These are phyloP conservation scores for Zymoseptoria pseudotritici DNA, from an alignment of 2,329 filamentous ascomycete genomes.

Conservation along the genomic window DNA sequence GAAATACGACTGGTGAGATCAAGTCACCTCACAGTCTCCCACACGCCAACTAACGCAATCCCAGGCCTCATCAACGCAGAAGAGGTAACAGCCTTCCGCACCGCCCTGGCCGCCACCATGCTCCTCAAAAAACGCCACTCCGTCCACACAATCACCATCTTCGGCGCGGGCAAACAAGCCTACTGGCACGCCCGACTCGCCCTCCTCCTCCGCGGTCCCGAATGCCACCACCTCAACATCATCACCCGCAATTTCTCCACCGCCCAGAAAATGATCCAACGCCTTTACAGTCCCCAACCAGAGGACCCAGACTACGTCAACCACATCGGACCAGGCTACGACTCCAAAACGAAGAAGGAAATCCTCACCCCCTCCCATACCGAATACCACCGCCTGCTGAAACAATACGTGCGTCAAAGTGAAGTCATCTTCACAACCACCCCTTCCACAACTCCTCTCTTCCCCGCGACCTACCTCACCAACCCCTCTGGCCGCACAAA, in stretches of 20 bases:
- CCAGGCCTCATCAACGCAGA: slow-evolving; percentile 57
- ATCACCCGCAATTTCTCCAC: slow-evolving; percentile 66
- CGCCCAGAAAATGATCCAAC: slow-evolving; percentile 45
- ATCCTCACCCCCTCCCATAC: slow-evolving; percentile 63
- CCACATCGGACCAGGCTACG: slow-evolving; percentile 31
- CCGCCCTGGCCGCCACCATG: slow-evolving; percentile 56
- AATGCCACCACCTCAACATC: slow-evolving; percentile 73
- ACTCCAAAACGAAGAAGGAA: slow-evolving; percentile 52
- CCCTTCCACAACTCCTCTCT: slow-evolving; percentile 65
- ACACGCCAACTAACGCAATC: not conserved
- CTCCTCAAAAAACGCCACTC: slow-evolving; percentile 56
- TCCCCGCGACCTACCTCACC: slow-evolving; percentile 66
- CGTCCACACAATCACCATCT: slow-evolving; percentile 72
- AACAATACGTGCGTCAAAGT: slow-evolving; percentile 61
- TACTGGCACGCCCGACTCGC: slow-evolving; percentile 91
- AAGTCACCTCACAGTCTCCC: too few species aligned
- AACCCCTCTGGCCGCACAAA: slow-evolving; percentile 62
- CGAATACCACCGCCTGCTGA: slow-evolving; percentile 60
- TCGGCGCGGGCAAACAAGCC: slow-evolving; percentile 82
- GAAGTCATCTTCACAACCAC: slow-evolving; percentile 89
- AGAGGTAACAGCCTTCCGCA: slow-evolving; percentile 63
- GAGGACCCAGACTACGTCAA: slow-evolving; percentile 30
- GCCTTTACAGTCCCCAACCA: slow-evolving; percentile 45
- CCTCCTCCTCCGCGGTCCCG: slow-evolving; percentile 59
- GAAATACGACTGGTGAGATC: slow-evolving; percentile 40